Evolutionary conservation across 768 basidiomycete species (phyloP).

Genomic region (Amanita fuliginea): DNA sequence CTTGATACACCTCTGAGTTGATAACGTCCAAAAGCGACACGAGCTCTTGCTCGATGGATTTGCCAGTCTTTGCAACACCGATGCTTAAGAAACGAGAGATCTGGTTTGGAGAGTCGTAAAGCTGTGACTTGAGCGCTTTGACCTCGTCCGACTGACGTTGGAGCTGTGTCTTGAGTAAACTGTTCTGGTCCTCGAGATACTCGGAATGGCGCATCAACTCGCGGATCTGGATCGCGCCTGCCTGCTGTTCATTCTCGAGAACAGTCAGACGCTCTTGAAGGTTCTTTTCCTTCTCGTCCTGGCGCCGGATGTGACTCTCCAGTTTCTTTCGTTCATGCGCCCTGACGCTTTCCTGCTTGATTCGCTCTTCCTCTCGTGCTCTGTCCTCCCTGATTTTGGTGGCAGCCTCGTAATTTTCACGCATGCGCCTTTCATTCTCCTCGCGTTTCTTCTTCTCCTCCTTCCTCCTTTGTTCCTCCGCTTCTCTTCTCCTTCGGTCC

Average conservation of each 20-base stretch:
- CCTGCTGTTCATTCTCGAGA: conserved; percentile 2
- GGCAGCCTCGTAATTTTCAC: conserved; percentile 3
- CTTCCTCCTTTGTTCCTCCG: not conserved
- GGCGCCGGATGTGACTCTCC: not conserved
- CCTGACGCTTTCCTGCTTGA: not conserved
- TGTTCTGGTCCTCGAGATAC: conserved; percentile 14
- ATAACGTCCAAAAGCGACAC: conserved; percentile 16
- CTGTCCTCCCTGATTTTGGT: conserved; percentile 2
- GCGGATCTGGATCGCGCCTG: not conserved
- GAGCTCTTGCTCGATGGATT: not conserved
- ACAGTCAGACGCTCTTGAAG: not conserved
- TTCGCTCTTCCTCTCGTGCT: conserved; percentile 4
- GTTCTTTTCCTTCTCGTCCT: not conserved
- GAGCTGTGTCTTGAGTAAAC: conserved; percentile 22
- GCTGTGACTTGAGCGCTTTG: conserved; percentile 10
- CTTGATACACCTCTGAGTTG: conserved; percentile 30
- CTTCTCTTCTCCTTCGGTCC: not conserved
- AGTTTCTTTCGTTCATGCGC: conserved; percentile 3
- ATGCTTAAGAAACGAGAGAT: conserved; percentile 3
- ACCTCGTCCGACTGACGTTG: conserved; percentile 21
- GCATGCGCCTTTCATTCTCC: not conserved
- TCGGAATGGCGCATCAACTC: conserved; percentile 1
- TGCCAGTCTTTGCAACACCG: conserved; percentile 4
- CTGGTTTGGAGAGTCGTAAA: conserved; percentile 6
- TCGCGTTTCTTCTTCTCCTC: not conserved